Conservation (phyloP, 129 eudicot genomes). For the Pulicaria dysenterica region DNA sequence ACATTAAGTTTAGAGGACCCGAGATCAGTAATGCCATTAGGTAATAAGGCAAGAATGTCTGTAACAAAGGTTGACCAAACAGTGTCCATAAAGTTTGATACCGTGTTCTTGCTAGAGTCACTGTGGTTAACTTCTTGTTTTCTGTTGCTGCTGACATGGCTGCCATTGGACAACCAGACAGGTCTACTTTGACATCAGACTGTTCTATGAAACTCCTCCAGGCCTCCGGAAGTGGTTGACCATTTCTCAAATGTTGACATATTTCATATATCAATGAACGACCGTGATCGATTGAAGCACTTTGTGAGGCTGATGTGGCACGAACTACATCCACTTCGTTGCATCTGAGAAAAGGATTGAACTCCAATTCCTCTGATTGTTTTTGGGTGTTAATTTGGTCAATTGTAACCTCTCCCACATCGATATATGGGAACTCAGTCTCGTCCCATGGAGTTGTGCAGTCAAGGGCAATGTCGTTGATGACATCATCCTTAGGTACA, state of each 20-base stretch:
- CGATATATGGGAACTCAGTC: conserved; percentile 52
- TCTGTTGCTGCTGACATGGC: conserved; percentile 39
- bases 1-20: conserved; percentile 48
- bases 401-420: conserved; percentile 68
- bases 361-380: conserved; percentile 62
- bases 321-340: conserved; percentile 67
- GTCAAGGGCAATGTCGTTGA: conserved; percentile 63
- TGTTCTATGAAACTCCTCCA: conserved; percentile 79
- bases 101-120: conserved; percentile 60
- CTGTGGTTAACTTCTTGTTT: conserved; percentile 33
- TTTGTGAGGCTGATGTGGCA: conserved; percentile 75
- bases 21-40: conserved; percentile 57
- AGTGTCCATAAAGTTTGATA: conserved; percentile 65
- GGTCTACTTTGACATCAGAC: conserved; percentile 85
- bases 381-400: conserved; percentile 54
- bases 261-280: conserved; percentile 79
- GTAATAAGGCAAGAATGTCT: conserved; percentile 68
- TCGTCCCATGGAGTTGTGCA: conserved; percentile 87
- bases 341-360: conserved; percentile 70
- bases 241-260: conserved; percentile 76
- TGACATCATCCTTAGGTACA: conserved; percentile 54
- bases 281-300: conserved; percentile 89
- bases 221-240: conserved; percentile 73
- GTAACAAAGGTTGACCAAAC: conserved; percentile 68
- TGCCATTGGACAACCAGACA: conserved; percentile 82